Evolutionary conservation across 805 yeast genomes (phyloP), one percentile per base, ranked within the genome.

Genomic region (Candida berthetii): DNA sequence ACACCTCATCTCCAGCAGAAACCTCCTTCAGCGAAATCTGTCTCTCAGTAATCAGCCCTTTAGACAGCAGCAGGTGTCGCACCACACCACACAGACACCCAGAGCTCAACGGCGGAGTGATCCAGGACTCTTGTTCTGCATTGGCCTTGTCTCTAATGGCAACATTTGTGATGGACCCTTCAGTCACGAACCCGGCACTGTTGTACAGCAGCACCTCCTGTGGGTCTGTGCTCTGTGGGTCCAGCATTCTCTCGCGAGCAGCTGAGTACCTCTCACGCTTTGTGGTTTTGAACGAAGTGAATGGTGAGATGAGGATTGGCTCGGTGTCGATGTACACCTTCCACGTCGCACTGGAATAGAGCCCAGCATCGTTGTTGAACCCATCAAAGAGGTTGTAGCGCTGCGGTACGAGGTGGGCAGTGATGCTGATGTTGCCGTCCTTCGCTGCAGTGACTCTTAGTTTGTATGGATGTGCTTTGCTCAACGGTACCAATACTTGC

Each of bases 81-180:
- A 79, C 76, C 0, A 84, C 88, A 10, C 98, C 97, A 61, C 88
- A 81, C 37, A 91, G 68, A 56, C 96, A 87, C 0, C 98, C 98
- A 13, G 78, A 65, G 1, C 78, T 65, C 25, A 89, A 65, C n/a
- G 70, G 65, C 1, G 99, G 98, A 0, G 98, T 91, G 3, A 80
- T 63, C 91, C 96, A 93, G 22, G 59, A 56, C 35, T 71, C 75
- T 4, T 58, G 59, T 1, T 51, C 44, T 11, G 53, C 48, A 1
- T 41, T 31, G 3, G 42, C 38, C 14, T 50, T 54, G 7, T 42
- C 35, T 32, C 50, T 55, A 33, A 89, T 62, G 0, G 96, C 97
- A 10, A 90, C 71, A 52, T 84, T 87, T 13, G 93, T 80, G 15
- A 88, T 80, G 2, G 93, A 78, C 0, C 96, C 95, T 60, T 91